Base-by-base conservation (phyloP, 331 rosid genomes). In the Spiraea crenata region DNA sequence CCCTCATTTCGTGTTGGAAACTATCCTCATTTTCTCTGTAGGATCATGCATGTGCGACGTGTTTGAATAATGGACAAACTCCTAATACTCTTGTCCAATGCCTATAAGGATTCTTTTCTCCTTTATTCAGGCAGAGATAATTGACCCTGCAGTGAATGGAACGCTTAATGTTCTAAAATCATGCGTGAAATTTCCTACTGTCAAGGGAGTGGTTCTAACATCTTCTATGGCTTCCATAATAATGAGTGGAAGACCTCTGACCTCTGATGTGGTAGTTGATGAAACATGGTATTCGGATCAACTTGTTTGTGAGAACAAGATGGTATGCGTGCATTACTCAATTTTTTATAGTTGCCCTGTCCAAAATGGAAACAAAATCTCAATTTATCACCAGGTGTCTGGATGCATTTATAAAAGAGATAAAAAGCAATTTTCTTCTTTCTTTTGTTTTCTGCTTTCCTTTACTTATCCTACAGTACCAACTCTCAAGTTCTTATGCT, bases 131-230 rank as follows among this genome's bases (percentile, higher is more conserved):
- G 72, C 60, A 44, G 76, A 80, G 58, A 6, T 80, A 46, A 11
- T 85, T 68, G 87, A 85, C 31, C 90, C 85, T 9, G 85, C 90
- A 0, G 61, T 82, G 72, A 80, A 82, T 44, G 85, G 84, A 74
- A 81, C 86, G 6, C 68, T 83, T 4, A 83, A 80, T 72, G 79
- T 83, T 65, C 65, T 86, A 1, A 73, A 64, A 38, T 86, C 88
- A 47, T 83, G 84, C 40, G 80, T 61, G 10, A 80, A 81, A 76
- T 67, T 52, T 3, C 42, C 82, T 15, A 67, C 77, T 7, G 61
- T 81, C 75, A 76, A 76, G 57, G 54, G 83, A 60, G 77, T 76
- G 68, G 49, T 83, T 37, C 16, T 86, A 15, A 83, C 84, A 0
- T 86, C 90, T 38, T 86, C 88, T 31, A 2, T 74, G 4, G 81